These are phyloP conservation scores for Favolaschia claudopus DNA, from an alignment of 768 basidiomycete species.

Conservation along the genomic window DNA sequence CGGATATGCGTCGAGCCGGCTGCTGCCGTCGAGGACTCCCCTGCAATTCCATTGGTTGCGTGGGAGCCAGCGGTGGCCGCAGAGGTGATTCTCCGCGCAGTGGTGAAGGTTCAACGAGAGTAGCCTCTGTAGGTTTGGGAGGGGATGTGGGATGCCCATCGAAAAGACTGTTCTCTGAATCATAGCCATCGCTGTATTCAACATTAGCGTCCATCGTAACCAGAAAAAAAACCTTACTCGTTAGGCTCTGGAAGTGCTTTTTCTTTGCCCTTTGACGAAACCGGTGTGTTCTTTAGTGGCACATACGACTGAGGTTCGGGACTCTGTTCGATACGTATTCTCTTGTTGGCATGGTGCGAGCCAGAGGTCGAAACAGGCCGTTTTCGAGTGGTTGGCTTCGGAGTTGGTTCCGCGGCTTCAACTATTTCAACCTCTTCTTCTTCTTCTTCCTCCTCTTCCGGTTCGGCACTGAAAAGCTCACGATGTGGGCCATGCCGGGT, in stretches of 20 bases:
- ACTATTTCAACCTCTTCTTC: not conserved
- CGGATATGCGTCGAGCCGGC: not conserved
- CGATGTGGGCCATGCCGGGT: no score
- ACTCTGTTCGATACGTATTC: not conserved
- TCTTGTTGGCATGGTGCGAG: not conserved
- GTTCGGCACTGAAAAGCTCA: no score
- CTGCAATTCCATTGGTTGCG: not conserved
- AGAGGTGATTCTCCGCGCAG: not conserved
- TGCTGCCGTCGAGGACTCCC: not conserved
- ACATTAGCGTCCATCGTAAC: not conserved
- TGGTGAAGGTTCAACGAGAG: constrained; percentile 8
- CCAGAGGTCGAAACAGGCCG: not conserved
- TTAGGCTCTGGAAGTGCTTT: constrained; percentile 4
- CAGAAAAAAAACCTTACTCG: not conserved
- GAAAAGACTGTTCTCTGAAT: constrained; percentile 12
- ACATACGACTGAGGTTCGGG: not conserved
- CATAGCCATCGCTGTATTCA: not conserved
- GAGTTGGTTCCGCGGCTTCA: not conserved
- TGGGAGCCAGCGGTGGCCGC: not conserved
- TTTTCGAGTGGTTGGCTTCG: constrained; percentile 5
- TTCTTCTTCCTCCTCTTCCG: no score
- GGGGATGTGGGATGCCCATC: not conserved
- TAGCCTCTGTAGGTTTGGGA: not conserved
- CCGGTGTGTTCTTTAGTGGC: not conserved
- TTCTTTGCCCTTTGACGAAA: constrained; percentile 1